Conservation (phyloP, 352 stramenopile genomes). For the Thraustochytrium sp. region DNA sequence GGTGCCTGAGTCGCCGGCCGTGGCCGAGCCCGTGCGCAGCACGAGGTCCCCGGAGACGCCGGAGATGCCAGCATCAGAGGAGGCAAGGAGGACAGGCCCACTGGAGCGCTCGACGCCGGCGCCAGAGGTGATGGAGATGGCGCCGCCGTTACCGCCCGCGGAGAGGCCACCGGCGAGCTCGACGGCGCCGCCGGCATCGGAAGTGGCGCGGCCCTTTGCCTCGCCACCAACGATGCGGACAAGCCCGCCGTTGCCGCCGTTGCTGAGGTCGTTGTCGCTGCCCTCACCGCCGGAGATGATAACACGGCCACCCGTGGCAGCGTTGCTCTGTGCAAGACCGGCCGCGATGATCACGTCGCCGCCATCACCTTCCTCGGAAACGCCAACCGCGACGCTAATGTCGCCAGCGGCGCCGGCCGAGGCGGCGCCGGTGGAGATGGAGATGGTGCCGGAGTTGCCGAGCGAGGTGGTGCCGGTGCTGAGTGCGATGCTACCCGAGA, state of each 20-base stretch:
- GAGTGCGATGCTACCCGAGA: slow-evolving; percentile 64
- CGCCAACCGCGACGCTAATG: slow-evolving; percentile 59
- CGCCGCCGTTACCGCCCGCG: slow-evolving; percentile 41
- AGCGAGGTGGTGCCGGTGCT: slow-evolving; percentile 60
- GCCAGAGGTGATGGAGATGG: slow-evolving; percentile 48
- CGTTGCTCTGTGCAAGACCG: slow-evolving; percentile 51
- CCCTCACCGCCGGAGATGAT: slow-evolving; percentile 49
- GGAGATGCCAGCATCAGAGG: neutral
- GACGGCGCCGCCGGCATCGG: slow-evolving; percentile 37
- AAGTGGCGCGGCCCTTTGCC: slow-evolving; percentile 51
- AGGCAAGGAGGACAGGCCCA: slow-evolving; percentile 14
- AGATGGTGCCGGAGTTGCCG: slow-evolving; percentile 56
- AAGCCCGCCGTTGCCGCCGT: slow-evolving; percentile 39
- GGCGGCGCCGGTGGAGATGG: slow-evolving; percentile 60
- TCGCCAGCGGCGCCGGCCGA: slow-evolving; percentile 59
- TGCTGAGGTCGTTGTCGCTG: slow-evolving; percentile 49
- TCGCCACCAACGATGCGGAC: slow-evolving; percentile 46
- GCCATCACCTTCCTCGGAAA: slow-evolving; percentile 56
- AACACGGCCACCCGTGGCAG: slow-evolving; percentile 54
- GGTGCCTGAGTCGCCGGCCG: slow-evolving; percentile 52
- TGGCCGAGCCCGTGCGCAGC: slow-evolving; percentile 20
- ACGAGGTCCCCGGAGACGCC: slow-evolving; percentile 29
- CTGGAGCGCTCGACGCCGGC: slow-evolving; percentile 44
- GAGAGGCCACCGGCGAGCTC: slow-evolving; percentile 59
- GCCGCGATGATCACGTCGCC: slow-evolving; percentile 56